Conservation (phyloP, 2,329 filamentous ascomycete species). For the Truncatella angustata region DNA sequence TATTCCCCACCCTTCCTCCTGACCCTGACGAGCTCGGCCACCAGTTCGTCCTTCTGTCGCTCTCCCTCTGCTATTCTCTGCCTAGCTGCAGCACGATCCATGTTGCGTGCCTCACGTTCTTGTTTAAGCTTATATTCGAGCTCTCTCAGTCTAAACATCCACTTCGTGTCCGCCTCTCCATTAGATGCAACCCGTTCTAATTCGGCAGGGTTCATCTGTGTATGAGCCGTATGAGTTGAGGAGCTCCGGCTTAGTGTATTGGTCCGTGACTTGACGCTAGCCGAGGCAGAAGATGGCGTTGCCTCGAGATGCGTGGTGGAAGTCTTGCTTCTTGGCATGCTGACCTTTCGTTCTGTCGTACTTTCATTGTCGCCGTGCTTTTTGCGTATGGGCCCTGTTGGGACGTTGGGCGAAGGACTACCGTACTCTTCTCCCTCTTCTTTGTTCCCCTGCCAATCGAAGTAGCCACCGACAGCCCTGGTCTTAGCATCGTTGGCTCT, state of each 20-base stretch:
- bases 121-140: slow-evolving; percentile 85
- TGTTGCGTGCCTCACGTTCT: slow-evolving; percentile 79
- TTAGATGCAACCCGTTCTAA: not conserved
- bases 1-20: slow-evolving; percentile 25
- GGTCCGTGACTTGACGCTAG: slow-evolving; percentile 18
- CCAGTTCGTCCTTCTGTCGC: slow-evolving; percentile 29
- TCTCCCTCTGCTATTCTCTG: slow-evolving; percentile 53
- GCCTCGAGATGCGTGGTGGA: slow-evolving; percentile 29
- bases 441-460: slow-evolving; percentile 35
- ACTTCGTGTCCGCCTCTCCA: slow-evolving; percentile 62
- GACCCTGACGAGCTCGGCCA: slow-evolving; percentile 27
- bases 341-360: slow-evolving; percentile 18
- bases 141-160: slow-evolving; percentile 82
- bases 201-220: not conserved
- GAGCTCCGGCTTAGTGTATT: slow-evolving; percentile 25
- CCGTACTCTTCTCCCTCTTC: slow-evolving; percentile 35
- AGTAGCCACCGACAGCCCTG: slow-evolving; percentile 27
- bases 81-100: slow-evolving; percentile 81
- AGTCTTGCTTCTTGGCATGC: slow-evolving; percentile 36
- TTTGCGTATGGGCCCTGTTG: slow-evolving; percentile 44
- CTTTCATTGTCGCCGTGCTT: not conserved
- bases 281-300: slow-evolving; percentile 22
- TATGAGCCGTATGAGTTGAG: slow-evolving; percentile 19
- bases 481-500: slow-evolving; percentile 59
- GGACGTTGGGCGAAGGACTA: slow-evolving; percentile 53